Conservation (phyloP, 345 rosid genomes). For the Eutrema japonicum region DNA sequence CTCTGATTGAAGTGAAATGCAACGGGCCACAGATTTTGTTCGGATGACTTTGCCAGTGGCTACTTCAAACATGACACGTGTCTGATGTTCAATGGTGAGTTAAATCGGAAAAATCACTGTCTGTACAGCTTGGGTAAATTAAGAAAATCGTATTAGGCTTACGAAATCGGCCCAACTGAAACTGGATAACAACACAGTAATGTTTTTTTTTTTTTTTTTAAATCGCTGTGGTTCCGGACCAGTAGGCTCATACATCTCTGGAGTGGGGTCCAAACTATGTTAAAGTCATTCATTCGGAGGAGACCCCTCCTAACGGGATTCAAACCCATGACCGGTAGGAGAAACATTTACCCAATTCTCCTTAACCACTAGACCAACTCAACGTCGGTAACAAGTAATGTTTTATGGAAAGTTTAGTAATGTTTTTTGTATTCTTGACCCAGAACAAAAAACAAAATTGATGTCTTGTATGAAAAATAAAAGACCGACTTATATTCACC, state of each 20-base stretch:
- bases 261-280: no score
- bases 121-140: neutral
- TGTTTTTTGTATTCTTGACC: neutral
- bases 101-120: neutral
- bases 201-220: no score
- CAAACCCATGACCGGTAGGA: no score
- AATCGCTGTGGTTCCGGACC: no score
- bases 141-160: neutral
- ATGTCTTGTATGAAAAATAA: neutral
- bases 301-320: no score
- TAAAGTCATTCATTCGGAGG: no score
- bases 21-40: slow-evolving; percentile 34
- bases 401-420: neutral
- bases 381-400: no score
- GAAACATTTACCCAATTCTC: no score
- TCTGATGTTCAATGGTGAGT: neutral
- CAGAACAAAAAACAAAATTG: no score
- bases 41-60: slow-evolving; percentile 16
- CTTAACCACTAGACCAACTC: no score
- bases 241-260: no score
- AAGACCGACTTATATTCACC: neutral
- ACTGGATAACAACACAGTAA: no score
- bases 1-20: slow-evolving; percentile 30
- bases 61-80: slow-evolving; percentile 34
- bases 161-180: slow-evolving; percentile 9